Evolutionary conservation across 306 rosid species (phyloP).

Genomic region (Gillenia trifoliata): DNA sequence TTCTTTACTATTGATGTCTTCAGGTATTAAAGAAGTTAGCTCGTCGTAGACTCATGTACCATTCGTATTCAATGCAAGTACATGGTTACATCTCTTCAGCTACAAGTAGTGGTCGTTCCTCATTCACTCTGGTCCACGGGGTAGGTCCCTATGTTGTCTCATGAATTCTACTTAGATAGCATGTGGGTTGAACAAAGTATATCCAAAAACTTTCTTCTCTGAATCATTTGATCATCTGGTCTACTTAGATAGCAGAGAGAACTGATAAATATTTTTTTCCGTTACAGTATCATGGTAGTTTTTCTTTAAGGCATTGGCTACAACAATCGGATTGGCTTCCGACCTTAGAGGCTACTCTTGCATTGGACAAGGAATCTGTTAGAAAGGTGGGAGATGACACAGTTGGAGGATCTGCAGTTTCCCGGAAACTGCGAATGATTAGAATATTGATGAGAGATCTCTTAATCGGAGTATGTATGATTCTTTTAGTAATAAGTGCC

Average conservation of each 20-base stretch:
- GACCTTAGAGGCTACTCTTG: conserved; percentile 96
- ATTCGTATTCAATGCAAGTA: conserved; percentile 95
- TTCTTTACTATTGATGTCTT: conserved; percentile 1
- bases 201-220: neutral
- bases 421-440: conserved; percentile 75
- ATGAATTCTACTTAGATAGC: neutral
- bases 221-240: neutral
- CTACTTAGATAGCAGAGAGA: neutral
- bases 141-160: conserved; percentile 39
- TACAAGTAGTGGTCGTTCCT: conserved; percentile 44
- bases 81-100: conserved; percentile 79
- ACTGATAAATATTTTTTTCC: neutral
- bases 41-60: conserved; percentile 75
- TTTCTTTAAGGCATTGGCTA: conserved; percentile 97
- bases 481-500: conserved; percentile 3
- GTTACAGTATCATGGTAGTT: conserved; percentile 93
- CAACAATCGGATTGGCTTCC: conserved; percentile 98
- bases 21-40: conserved; percentile 86
- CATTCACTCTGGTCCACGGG: conserved; percentile 93
- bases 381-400: conserved; percentile 89
- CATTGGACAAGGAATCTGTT: conserved; percentile 88
- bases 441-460: conserved; percentile 97
- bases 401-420: conserved; percentile 86
- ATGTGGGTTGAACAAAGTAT: no score
- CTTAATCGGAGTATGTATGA: conserved; percentile 69